Base-by-base conservation (phyloP, 2,329 filamentous ascomycete species). In the Fusarium piperis region DNA sequence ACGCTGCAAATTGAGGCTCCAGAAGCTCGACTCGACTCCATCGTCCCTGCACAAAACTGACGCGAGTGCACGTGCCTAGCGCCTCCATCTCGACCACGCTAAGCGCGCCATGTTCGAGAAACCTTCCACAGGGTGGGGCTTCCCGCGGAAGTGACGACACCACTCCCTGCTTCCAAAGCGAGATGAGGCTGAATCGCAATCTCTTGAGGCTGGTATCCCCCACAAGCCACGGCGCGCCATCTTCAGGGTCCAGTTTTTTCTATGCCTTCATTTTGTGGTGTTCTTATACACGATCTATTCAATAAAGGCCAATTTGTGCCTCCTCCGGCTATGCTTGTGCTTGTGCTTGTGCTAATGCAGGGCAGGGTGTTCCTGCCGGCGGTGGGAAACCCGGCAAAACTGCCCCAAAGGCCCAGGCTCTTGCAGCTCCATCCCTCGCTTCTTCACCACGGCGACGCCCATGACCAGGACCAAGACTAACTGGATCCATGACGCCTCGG, bases 61-160 rank as follows among this genome's bases (percentile, higher is more conserved):
- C 73, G 64, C 53, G 74, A 62, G 65, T 66, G 74, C 75, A 77
- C 74, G 75, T 77, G 71, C 69, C 66, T 55, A 13, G 15, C 16
- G 38, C 7, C 59, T 30, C 55, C 58, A 56, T 15, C 30, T 39
- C 20, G 4, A 46, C 38, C 28, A 56, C 61, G 57, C 71, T 68
- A 74, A 66, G 67, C 56, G 59, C 65, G 74, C 26, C 51, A 58
- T 67, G 62, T 77, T 77, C 75, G 62, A 77, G 75, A 77, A 77
- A 41, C 62, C 60, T 77, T 77, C 75, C 65, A 68, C 36, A 36
- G 23, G 52, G 74, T 65, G 74, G 74, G 41, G 63, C 59, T 56
- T 48, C 55, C 51, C 63, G 53, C 28, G 30, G n/a, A 41, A 61
- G 67, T 73, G 72, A 74, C 70, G 70, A 72, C 72, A 74, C 69